Base-by-base conservation (phyloP, 2,329 filamentous ascomycete species). In the Fusarium protoensiforme region DNA sequence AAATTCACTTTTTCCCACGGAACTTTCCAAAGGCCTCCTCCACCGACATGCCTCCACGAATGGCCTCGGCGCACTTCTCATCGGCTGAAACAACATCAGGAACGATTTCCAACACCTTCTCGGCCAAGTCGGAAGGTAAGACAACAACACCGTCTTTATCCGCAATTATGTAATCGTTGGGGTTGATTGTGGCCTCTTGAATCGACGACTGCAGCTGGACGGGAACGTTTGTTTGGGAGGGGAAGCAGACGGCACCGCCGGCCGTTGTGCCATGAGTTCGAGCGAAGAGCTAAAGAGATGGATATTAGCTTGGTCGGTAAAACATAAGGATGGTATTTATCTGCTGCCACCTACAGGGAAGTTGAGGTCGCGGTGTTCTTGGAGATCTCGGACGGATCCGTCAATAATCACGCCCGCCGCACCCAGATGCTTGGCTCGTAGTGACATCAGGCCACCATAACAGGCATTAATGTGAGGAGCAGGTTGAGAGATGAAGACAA, bases 61-160 rank as follows among this genome's bases (percentile, higher is more conserved):
- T 71, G 13, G 70, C 70, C 20, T 71, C 62, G 7, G 70, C 70
- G 10, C 70, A 73, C 9, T 72, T 74, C 10, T 76, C 65, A 33
- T 75, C 68, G 1, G 68, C 77, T 1, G 63, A 48, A 4, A 63
- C 66, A 8, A 57, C 35, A 2, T 5, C 18, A 1, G 67, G 70
- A 2, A 74, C 20, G 16, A 73, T 56, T 2, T 74, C 64, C 2
- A 73, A 22, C 0, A 74, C 20, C 2, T 59, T 64, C 0, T 57
- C n/a, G 0, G 72, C 60, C 1, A 61, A 29, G 4, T 69, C 41
- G 1, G 43, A 29, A 0, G 71, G 71, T 7, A 74, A 61, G 16
- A 64, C 68, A 3, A 74, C 72, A 11, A 74, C 65, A 0, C 72
- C 71, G 13, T 69, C 68, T 0, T 60, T 7, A 10, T 69, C 65